A percentile compares a stretch with the other conserved stretches of the same genome.
phyloP scores from a whole-genome alignment of 1,284 basidiomycete genomes.

The Agaricales sp. region DNA sequence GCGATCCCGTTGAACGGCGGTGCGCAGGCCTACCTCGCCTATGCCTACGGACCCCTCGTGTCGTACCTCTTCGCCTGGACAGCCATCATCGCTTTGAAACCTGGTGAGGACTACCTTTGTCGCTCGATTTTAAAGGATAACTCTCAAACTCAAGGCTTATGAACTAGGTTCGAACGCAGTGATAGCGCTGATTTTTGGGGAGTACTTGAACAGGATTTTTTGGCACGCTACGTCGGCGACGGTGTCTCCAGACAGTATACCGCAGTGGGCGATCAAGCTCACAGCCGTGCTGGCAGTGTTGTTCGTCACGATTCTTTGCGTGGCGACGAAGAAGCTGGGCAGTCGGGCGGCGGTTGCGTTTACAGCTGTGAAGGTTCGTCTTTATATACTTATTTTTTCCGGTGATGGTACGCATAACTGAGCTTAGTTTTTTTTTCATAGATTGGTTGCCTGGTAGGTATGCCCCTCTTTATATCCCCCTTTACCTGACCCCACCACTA shows the following conservation, averaged over 20 bases:
- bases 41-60: conserved; percentile 79
- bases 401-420: conserved; percentile 6
- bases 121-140: background rate
- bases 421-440: background rate
- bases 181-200: conserved; percentile 65
- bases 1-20: conserved; percentile 85
- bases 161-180: conserved; percentile 53
- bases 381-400: conserved; percentile 4
- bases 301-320: conserved; percentile 67
- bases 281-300: conserved; percentile 71
- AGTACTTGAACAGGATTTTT: conserved; percentile 81
- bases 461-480: conserved; percentile 38
- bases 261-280: conserved; percentile 89
- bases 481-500: background rate
- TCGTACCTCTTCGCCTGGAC: conserved; percentile 89
- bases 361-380: conserved; percentile 72
- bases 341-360: conserved; percentile 79
- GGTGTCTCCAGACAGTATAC: conserved; percentile 68
- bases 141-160: background rate
- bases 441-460: conserved; percentile 26
- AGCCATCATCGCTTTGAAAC: conserved; percentile 80
- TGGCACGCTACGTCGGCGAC: conserved; percentile 54
- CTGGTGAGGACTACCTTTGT: conserved; percentile 37
- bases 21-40: conserved; percentile 81
- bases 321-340: conserved; percentile 72